Base-by-base conservation (phyloP, 129 eudicot species). In the Flaveria bidentis region DNA sequence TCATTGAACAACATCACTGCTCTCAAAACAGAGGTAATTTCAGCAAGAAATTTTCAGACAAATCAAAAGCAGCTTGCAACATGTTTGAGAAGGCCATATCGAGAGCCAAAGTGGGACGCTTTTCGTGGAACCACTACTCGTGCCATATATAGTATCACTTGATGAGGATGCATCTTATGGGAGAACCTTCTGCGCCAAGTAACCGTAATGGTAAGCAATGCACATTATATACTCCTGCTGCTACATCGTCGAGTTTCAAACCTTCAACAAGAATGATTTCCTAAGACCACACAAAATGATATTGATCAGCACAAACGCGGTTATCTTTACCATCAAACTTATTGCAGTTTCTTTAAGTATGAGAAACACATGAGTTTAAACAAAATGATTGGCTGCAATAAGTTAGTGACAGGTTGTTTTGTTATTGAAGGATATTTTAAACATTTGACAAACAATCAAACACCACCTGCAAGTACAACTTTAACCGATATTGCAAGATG, bases 131-230 rank as follows among this genome's bases (percentile, higher is more conserved):
- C 39, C 50, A n/a, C 46, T 62, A 25, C 53, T 71, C 8, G 53
- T 57, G 3, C 10, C 69, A 33, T 33, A 33, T 36, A 26, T 25
- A 53, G 28, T 23, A 70, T 88, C 69, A 89, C 78, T 84, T 86
- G 20, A 92, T 86, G 23, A 88, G 96, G 74, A 92, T 89, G 75
- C 96, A 92, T 84, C 98, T 84, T 11, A 88, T 86, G 28, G 96
- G 98, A 53, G 96, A 89, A 49, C 96, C 98, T 84, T 92, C 98
- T 16, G 96, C 85, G 47, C 93, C 96, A 18, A 84, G 76, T 80
- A 92, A 79, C 73, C 96, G 77, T 41, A 92, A 71, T 14, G 96
- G 98, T 67, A 92, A 80, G 84, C 96, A 92, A 42, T 92, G 96
- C 65, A 92, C 91, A 69, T 74, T 79, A 64, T 92, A 92, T 69